phyloP scores from a whole-genome alignment of 1,284 basidiomycete species.

The Malassezia sympodialis region DNA sequence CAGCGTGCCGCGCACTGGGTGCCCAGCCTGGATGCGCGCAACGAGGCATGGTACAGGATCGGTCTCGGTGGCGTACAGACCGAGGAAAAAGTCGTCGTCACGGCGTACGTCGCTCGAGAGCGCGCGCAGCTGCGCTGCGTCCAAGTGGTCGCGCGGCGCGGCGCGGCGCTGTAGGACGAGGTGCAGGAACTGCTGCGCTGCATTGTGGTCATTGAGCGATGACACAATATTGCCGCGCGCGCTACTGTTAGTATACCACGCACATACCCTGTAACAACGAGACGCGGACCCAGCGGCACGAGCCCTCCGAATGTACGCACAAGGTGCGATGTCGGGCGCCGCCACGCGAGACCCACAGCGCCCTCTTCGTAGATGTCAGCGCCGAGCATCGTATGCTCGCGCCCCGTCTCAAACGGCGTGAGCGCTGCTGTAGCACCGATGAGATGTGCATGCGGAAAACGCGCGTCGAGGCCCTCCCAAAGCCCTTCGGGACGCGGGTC shows the following conservation, averaged over 20 bases:
- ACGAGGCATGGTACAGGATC: neutral
- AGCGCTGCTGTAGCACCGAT: conserved; percentile 64
- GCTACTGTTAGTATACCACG: conserved; percentile 48
- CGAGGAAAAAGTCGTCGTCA: conserved; percentile 13
- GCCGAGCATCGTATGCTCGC: conserved; percentile 61
- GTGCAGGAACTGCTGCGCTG: conserved; percentile 60
- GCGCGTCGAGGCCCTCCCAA: conserved; percentile 51
- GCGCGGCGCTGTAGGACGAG: neutral
- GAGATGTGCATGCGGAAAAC: conserved; percentile 55
- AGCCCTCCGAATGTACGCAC: conserved; percentile 55
- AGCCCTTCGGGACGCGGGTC: conserved; percentile 60
- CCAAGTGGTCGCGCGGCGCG: neutral
- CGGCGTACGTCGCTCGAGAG: conserved; percentile 12
- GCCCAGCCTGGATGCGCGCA: conserved; percentile 7
- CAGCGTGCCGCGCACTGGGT: conserved; percentile 17
- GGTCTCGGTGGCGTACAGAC: neutral
- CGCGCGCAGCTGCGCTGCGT: conserved; percentile 3
- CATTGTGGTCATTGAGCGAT: conserved; percentile 58
- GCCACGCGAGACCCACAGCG: conserved; percentile 63
- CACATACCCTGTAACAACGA: conserved; percentile 57
- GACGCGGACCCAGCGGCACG: conserved; percentile 53
- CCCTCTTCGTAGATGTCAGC: conserved; percentile 55
- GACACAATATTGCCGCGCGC: conserved; percentile 71
- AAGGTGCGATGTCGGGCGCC: conserved; percentile 31
- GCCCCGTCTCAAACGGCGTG: conserved; percentile 74